Evolutionary conservation across 2,329 filamentous ascomycete genomes (phyloP), one percentile per base, ranked within the genome.

Genomic region (Scedosporium minutisporum): DNA sequence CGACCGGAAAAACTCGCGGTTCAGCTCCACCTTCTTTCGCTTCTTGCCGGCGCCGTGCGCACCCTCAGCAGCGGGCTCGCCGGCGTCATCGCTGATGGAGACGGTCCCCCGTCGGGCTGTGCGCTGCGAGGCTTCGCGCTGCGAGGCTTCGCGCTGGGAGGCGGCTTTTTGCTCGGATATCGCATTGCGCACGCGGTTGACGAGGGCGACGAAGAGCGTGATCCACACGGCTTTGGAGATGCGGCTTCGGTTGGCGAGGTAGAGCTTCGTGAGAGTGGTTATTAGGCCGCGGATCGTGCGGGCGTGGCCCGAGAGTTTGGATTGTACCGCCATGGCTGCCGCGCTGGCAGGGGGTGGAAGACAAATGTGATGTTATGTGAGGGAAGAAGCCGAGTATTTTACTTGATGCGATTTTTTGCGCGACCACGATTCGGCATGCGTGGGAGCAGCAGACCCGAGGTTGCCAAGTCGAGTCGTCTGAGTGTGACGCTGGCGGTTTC

Each of bases 101-200:
- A 73, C 85, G 69, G 75, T 82, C 70, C 71, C 86, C 74, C 72
- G 71, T 70, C 74, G 75, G 38, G 76, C 73, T 38, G 73, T 73
- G 66, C 81, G 78, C 68, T 80, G 76, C 67, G 86, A 83, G 5
- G 85, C 84, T 64, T 90, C 87, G 65, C 88, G 85, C 61, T 79
- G 79, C 1, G 89, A 88, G 2, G 85, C 84, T 64, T 90, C 87
- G 65, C 88, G 85, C 61, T 79, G 79, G 1, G 89, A 88, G 2
- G 91, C 90, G 16, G 90, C 90, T 74, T 96, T 96, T 74, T 97
- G 95, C 73, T 97, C 93, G 64, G 89, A 87, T 71, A 97, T 88
- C 69, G 93, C 93, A 83, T 91, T 87, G 69, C 93, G 91, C 62
- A 97, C 87, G 69, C 95, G 91, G 74, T 96, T 93, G 65, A 88